phyloP scores from a whole-genome alignment of 768 basidiomycete species.

The Kwoniella bestiolae region DNA sequence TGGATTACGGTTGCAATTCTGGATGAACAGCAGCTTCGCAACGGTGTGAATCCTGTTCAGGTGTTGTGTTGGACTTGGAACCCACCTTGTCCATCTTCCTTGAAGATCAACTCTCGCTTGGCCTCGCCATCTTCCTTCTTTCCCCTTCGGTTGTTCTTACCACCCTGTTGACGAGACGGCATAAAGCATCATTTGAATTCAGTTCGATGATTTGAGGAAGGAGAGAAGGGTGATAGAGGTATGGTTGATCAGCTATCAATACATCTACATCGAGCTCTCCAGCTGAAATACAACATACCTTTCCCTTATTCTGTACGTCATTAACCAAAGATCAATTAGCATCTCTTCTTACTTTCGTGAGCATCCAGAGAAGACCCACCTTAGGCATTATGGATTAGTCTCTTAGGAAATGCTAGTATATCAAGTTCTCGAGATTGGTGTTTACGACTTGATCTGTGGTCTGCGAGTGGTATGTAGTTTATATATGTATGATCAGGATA shows the following conservation, averaged over 20 bases:
- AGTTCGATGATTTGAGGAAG: no score
- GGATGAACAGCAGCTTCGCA: no score
- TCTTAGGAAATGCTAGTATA: background rate
- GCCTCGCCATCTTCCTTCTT: slow-evolving; percentile 99
- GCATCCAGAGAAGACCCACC: slow-evolving; percentile 3
- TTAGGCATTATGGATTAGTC: slow-evolving; percentile 29
- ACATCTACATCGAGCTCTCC: background rate
- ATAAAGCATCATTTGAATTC: no score
- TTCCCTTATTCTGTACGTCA: slow-evolving; percentile 31
- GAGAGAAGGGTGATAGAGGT: background rate
- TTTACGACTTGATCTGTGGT: background rate
- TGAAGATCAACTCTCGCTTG: slow-evolving; percentile 98
- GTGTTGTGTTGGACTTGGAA: no score
- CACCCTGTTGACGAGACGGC: no score
- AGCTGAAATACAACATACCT: slow-evolving; percentile 6
- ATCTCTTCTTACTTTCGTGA: background rate
- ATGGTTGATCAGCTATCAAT: slow-evolving; percentile 7
- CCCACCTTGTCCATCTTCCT: slow-evolving; percentile 88
- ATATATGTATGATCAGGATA: no score
- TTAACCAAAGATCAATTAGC: slow-evolving; percentile 3
- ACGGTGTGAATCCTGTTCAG: no score
- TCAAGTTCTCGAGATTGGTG: background rate
- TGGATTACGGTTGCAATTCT: no score
- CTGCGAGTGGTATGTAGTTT: no score
- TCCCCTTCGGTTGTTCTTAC: slow-evolving; percentile 96